A percentile compares a stretch with the other conserved stretches of the same genome.
These are phyloP conservation scores for Alternaria brassicae DNA, from an alignment of 2,329 filamentous ascomycete genomes.

Conservation along the genomic window DNA sequence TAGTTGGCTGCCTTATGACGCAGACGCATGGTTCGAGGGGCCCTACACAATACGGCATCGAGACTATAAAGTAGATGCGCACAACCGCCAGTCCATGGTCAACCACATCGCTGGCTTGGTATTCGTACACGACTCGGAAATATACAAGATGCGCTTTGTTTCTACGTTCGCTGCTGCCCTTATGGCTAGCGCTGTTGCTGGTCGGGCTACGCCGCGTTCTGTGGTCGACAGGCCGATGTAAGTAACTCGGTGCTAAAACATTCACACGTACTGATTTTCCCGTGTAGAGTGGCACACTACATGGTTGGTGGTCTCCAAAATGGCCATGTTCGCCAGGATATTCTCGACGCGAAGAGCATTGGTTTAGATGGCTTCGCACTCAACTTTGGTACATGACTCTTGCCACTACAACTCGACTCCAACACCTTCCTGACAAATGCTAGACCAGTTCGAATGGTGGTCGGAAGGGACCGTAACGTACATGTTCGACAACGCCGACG, in stretches of 20 bases:
- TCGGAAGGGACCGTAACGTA: conserved; percentile 34
- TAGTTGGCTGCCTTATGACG: background rate
- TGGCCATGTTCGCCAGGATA: conserved; percentile 34
- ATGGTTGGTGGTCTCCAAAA: conserved; percentile 33
- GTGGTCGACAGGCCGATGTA: background rate
- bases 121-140: background rate
- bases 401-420: background rate
- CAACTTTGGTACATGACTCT: conserved; percentile 34
- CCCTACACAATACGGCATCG: background rate
- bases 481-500: conserved; percentile 44
- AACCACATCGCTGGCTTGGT: background rate
- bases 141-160: conserved; percentile 13
- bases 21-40: background rate
- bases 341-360: conserved; percentile 35
- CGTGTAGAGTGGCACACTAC: conserved; percentile 30
- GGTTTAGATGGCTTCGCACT: conserved; percentile 49
- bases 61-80: background rate
- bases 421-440: background rate
- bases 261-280: background rate
- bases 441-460: conserved; percentile 30
- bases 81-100: background rate
- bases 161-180: conserved; percentile 4
- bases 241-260: conserved; percentile 2
- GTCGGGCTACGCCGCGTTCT: conserved; percentile 1
- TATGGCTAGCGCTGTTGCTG: conserved; percentile 9